phyloP scores from a whole-genome alignment of 768 basidiomycete genomes.

The Gymnopilus dilepis region DNA sequence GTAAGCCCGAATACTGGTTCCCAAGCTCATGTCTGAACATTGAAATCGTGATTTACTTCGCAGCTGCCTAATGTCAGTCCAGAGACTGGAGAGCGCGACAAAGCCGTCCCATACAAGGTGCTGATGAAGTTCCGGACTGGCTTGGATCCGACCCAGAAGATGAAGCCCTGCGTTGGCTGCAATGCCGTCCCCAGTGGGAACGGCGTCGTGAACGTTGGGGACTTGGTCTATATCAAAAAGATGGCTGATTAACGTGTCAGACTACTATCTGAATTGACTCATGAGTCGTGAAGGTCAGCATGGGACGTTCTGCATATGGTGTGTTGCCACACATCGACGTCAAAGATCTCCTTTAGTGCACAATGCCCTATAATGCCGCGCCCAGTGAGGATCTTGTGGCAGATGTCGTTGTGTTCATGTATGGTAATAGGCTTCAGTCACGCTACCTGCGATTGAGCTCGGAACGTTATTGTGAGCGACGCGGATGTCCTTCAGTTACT shows the following conservation, averaged over 20 bases:
- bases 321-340: slow-evolving; percentile 8
- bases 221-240: slow-evolving; percentile 56
- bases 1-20: slow-evolving; percentile 43
- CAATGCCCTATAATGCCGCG: background rate
- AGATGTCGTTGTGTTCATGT: background rate
- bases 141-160: slow-evolving; percentile 51
- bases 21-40: background rate
- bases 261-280: background rate
- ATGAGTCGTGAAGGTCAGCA: slow-evolving; percentile 4
- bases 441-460: background rate
- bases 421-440: background rate
- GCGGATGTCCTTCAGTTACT: background rate
- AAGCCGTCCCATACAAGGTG: slow-evolving; percentile 77
- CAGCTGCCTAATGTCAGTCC: slow-evolving; percentile 79
- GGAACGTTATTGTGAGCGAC: background rate
- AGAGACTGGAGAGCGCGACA: slow-evolving; percentile 65
- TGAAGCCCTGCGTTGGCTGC: slow-evolving; percentile 69
- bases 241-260: slow-evolving; percentile 27
- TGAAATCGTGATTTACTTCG: background rate
- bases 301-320: slow-evolving; percentile 13
- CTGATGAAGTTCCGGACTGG: slow-evolving; percentile 75
- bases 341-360: slow-evolving; percentile 14
- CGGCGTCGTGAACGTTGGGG: slow-evolving; percentile 67
- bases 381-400: slow-evolving; percentile 7
- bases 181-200: slow-evolving; percentile 58